Conservation (phyloP, 768 basidiomycete species). For the Collybia nuda region DNA sequence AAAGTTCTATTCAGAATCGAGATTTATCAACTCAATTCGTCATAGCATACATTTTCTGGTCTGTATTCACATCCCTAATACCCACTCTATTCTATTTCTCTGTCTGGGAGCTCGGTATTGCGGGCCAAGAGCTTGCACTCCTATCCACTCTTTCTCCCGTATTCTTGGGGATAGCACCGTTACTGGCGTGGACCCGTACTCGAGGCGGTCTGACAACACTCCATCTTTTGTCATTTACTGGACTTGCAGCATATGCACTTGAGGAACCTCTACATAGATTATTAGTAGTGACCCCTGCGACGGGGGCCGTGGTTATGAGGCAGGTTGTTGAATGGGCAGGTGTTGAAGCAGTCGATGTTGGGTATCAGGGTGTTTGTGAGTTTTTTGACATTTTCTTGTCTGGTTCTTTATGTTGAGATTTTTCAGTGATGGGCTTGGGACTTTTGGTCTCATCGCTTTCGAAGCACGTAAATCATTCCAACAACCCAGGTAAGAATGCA, state of each 20-base stretch:
- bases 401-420: background rate
- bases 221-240: constrained; percentile 48
- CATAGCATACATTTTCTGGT: constrained; percentile 80
- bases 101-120: constrained; percentile 85
- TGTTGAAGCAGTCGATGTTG: constrained; percentile 23
- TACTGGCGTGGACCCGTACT: constrained; percentile 47
- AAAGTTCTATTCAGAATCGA: too few species aligned
- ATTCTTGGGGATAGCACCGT: constrained; percentile 47
- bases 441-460: constrained; percentile 64
- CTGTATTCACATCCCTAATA: constrained; percentile 75
- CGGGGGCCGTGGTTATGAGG: constrained; percentile 46
- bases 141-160: constrained; percentile 70
- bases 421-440: constrained; percentile 63
- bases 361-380: constrained; percentile 52
- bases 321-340: constrained; percentile 55
- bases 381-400: constrained; percentile 9
- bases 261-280: constrained; percentile 55
- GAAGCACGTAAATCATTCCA: constrained; percentile 78
- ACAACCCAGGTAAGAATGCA: constrained; percentile 64
- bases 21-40: background rate
- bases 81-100: constrained; percentile 90
- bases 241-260: constrained; percentile 51
- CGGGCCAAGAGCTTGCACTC: constrained; percentile 78
- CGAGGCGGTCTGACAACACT: constrained; percentile 48
- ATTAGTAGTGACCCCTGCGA: constrained; percentile 55